Conservation (phyloP, 805 yeast genomes). For the Cyberlindnera petersonii region DNA sequence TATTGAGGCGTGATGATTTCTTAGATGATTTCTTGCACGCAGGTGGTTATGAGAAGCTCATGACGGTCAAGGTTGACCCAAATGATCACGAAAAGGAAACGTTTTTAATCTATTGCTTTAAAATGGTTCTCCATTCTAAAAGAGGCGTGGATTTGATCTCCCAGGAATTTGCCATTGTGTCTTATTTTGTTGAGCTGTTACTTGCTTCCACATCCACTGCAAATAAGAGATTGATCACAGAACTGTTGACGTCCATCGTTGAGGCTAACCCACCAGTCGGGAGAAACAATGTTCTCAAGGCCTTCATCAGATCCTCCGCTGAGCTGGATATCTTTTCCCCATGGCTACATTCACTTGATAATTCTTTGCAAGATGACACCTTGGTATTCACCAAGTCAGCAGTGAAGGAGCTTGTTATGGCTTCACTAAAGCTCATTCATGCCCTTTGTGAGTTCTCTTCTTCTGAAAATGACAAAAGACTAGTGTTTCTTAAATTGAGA, state of each 20-base stretch:
- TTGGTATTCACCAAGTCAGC: slow-evolving; percentile 17
- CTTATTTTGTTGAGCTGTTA: slow-evolving; percentile 40
- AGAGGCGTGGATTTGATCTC: slow-evolving; percentile 26
- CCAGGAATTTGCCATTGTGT: slow-evolving; percentile 22
- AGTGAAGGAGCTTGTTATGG: slow-evolving; percentile 19
- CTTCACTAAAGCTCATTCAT: slow-evolving; percentile 22
- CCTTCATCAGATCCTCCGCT: slow-evolving; percentile 20
- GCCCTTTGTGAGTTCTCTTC: slow-evolving; percentile 25
- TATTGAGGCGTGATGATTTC: slow-evolving; percentile 25
- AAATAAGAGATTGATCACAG: slow-evolving; percentile 53
- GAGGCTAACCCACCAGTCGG: slow-evolving; percentile 30
- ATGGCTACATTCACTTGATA: slow-evolving; percentile 19
- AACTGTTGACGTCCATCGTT: slow-evolving; percentile 37
- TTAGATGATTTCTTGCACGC: slow-evolving; percentile 39
- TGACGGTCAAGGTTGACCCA: slow-evolving; percentile 41
- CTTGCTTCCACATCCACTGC: slow-evolving; percentile 47
- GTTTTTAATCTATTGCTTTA: slow-evolving; percentile 46
- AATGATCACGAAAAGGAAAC: slow-evolving; percentile 49
- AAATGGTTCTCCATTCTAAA: slow-evolving; percentile 39
- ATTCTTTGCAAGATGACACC: slow-evolving; percentile 17
- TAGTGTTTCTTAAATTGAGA: slow-evolving; percentile 29
- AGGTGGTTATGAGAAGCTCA: slow-evolving; percentile 49
- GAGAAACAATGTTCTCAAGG: slow-evolving; percentile 27
- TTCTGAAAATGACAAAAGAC: slow-evolving; percentile 25
- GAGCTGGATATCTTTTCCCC: slow-evolving; percentile 18